phyloP scores from a whole-genome alignment of 2,329 filamentous ascomycete species.

The Colletotrichum echinochloae region DNA sequence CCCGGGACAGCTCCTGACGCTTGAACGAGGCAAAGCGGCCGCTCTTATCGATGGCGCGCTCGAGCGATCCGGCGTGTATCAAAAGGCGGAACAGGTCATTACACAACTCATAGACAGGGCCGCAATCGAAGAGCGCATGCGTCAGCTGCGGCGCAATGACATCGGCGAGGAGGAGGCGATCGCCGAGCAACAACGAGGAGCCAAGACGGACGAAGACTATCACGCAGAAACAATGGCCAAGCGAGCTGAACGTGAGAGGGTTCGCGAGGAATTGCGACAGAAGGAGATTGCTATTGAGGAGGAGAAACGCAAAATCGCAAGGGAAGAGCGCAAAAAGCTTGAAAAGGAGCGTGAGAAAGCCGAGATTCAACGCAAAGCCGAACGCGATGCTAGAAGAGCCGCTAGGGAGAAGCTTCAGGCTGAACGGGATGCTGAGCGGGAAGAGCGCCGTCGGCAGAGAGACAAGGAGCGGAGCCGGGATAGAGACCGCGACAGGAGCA shows the following conservation, averaged over 20 bases:
- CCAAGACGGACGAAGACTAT: slow-evolving; percentile 81
- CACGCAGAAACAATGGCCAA: slow-evolving; percentile 73
- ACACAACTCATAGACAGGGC: slow-evolving; percentile 75
- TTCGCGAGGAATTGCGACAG: slow-evolving; percentile 69
- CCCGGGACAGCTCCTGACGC: slow-evolving; percentile 75
- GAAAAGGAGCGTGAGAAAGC: slow-evolving; percentile 63
- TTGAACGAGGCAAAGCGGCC: slow-evolving; percentile 79
- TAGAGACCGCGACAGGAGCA: slow-evolving; percentile 51
- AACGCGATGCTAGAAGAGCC: slow-evolving; percentile 61
- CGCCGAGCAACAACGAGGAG: slow-evolving; percentile 72
- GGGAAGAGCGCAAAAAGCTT: slow-evolving; percentile 65
- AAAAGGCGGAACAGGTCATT: slow-evolving; percentile 73
- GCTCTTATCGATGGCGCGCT: slow-evolving; percentile 83
- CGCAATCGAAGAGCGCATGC: slow-evolving; percentile 76
- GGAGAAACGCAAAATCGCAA: slow-evolving; percentile 69
- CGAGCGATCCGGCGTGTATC: slow-evolving; percentile 81
- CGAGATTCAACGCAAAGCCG: slow-evolving; percentile 62
- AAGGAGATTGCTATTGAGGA: slow-evolving; percentile 72
- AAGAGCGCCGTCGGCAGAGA: slow-evolving; percentile 62
- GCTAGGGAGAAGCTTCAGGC: slow-evolving; percentile 55
- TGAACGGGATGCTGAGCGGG: slow-evolving; percentile 65
- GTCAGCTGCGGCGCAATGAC: slow-evolving; percentile 74
- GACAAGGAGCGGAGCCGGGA: slow-evolving; percentile 57
- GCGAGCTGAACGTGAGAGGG: slow-evolving; percentile 69
- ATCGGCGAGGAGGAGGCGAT: slow-evolving; percentile 77